Conservation (phyloP, 768 basidiomycete species). For the Leccinum aurantiacum region DNA sequence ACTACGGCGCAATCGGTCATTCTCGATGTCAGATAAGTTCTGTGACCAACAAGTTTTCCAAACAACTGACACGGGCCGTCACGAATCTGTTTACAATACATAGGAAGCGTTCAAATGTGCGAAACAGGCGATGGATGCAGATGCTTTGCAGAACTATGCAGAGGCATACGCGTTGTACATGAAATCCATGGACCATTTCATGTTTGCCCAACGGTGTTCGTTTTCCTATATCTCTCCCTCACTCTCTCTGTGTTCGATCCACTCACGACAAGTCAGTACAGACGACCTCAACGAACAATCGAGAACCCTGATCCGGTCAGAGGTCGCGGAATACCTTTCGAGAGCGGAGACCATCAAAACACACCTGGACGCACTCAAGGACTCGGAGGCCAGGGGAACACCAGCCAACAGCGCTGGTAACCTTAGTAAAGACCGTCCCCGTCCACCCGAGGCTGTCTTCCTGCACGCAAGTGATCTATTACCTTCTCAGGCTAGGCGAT, state of each 20-base stretch:
- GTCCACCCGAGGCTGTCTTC: constrained; percentile 19
- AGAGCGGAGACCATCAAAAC: constrained; percentile 89
- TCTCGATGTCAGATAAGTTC: constrained; percentile 15
- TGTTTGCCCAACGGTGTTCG: constrained; percentile 90
- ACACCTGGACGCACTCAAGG: constrained; percentile 46
- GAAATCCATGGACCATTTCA: constrained; percentile 95
- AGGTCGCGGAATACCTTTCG: constrained; percentile 85
- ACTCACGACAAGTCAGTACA: constrained; percentile 13
- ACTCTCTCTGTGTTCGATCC: neutral
- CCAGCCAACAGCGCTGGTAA: neutral
- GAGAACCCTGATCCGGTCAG: constrained; percentile 75
- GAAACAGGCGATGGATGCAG: constrained; percentile 85
- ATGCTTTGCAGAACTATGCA: constrained; percentile 83
- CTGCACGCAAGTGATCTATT: constrained; percentile 10
- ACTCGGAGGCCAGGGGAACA: neutral
- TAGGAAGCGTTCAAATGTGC: constrained; percentile 84
- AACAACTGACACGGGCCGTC: neutral
- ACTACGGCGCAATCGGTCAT: constrained; percentile 12
- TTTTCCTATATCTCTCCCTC: neutral
- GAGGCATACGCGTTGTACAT: constrained; percentile 94
- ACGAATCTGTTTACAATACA: constrained; percentile 20
- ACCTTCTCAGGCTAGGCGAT: neutral
- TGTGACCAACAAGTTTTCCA: neutral
- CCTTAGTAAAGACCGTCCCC: constrained; percentile 4
- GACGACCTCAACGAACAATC: constrained; percentile 90